These are phyloP conservation scores for Cornus florida DNA, from an alignment of 148 eudicot genomes.

Conservation along the genomic window DNA sequence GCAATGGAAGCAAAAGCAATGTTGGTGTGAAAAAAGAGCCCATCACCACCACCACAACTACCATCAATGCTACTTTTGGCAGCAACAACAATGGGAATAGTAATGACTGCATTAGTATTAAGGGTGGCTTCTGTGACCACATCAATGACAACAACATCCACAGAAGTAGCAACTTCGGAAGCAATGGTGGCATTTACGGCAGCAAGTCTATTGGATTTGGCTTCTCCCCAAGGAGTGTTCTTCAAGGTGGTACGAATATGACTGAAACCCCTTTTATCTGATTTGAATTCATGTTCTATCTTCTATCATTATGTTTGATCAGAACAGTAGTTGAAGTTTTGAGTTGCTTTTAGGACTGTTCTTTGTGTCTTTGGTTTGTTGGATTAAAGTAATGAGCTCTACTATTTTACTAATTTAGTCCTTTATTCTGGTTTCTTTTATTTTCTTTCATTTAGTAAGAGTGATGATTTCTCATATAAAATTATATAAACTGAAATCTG, in stretches of 20 bases:
- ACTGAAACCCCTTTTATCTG: neutral
- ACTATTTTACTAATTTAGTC: neutral
- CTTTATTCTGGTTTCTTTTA: no score
- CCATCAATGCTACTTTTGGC: neutral
- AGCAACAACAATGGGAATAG: neutral
- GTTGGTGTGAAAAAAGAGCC: neutral
- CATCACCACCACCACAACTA: neutral
- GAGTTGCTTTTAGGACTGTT: neutral
- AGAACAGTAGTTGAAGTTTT: neutral
- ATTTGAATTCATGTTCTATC: neutral
- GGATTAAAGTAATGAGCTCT: neutral
- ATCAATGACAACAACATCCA: conserved; percentile 8
- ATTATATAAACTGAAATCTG: neutral
- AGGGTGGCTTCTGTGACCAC: neutral
- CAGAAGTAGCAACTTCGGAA: conserved; percentile 4
- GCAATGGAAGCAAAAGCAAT: neutral
- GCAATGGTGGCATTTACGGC: neutral
- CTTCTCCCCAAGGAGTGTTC: conserved; percentile 45
- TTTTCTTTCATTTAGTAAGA: neutral
- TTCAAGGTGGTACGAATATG: conserved; percentile 31
- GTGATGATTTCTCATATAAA: neutral
- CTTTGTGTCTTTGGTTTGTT: neutral
- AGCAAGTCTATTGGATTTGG: conserved; percentile 27
- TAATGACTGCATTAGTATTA: neutral
- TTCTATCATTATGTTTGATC: neutral